Base-by-base conservation (phyloP, 306 rosid species). In the Sicyos baderoa region DNA sequence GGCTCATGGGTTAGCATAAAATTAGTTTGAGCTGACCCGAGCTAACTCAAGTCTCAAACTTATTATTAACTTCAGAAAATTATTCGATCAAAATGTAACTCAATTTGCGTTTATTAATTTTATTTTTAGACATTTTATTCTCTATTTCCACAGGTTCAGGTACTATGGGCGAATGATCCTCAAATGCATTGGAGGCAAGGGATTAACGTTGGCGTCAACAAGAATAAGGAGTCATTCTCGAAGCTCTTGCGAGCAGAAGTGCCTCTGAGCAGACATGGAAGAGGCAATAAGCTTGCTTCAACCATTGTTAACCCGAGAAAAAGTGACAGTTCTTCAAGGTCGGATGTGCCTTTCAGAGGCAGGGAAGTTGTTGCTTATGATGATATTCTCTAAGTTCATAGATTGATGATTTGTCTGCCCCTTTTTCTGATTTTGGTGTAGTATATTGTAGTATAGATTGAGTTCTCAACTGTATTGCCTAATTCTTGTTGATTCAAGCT, bases 351-450 rank as follows among this genome's bases (percentile, higher is more conserved):
- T 78, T 82, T 75, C 57, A 76, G 62, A 79, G 87, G 88, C 44
- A 82, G 96, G 78, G 92, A 92, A 86, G 86, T 89, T 40, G 77
- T 92, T 69, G 96, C 91, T 45, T 92, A 92, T 76, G 96, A 92
- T 77, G 97, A 89, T 68, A 83, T 92, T 71, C 74, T 89, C 78
- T 88, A 76, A 80, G 40, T 35, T 37, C 22, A 32, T 17, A 48
- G 67, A 47, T 73, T 22, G 57, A 25, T 54, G 4, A 9, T 56
- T 25, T 50, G 14, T 0, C 35, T 42, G 53, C 29, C 40, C 22
- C 13, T 42, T 13, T 32, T 32, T 37, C 19, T 15, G 14, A 47
- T n/a, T 51, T 53, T 54, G 35, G 23, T 51, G 15, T 54, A 18
- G 54, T 57, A 18, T 68, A 21, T 9, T 56, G 62, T 6, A 29